Percentiles rank a stretch among this genome's conserved stretches.
Evolutionary conservation across 2,329 filamentous ascomycete genomes (phyloP).

Genomic region (Westerdykella sp.): DNA sequence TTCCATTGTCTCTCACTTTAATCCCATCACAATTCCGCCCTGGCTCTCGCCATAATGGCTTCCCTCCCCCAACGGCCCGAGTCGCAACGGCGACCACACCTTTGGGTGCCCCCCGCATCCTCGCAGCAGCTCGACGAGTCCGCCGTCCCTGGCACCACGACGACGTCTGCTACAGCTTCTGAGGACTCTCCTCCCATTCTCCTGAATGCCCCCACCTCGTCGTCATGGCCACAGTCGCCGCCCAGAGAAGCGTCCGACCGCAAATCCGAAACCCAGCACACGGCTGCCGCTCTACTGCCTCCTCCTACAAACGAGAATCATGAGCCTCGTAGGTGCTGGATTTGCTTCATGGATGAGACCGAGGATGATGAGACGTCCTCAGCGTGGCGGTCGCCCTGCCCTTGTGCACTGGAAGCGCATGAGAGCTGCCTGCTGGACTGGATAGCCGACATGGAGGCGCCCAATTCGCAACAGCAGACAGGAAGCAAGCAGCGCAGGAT

Average conservation of each 20-base stretch:
- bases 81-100: conserved; percentile 28
- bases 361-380: conserved; percentile 56
- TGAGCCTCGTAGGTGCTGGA: conserved; percentile 57
- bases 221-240: not conserved
- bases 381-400: conserved; percentile 82
- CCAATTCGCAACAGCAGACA: conserved; percentile 46
- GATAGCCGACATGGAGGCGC: conserved; percentile 81
- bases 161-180: not conserved
- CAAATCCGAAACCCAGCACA: no score
- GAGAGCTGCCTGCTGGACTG: conserved; percentile 85
- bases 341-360: conserved; percentile 61
- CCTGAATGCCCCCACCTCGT: not conserved
- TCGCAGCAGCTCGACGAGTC: not conserved
- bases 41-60: conserved; percentile 28
- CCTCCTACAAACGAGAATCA: conserved; percentile 23
- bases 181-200: not conserved
- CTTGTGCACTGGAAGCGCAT: conserved; percentile 84
- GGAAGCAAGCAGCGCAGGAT: conserved; percentile 52
- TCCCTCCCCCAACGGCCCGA: conserved; percentile 37
- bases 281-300: conserved; percentile 11
- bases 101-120: conserved; percentile 3
- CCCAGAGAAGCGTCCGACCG: not conserved
- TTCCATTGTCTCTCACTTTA: not conserved
- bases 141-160: not conserved
- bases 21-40: not conserved